Conservation (phyloP, 192 early-diverging fungal species). For the Linderina pennispora region DNA sequence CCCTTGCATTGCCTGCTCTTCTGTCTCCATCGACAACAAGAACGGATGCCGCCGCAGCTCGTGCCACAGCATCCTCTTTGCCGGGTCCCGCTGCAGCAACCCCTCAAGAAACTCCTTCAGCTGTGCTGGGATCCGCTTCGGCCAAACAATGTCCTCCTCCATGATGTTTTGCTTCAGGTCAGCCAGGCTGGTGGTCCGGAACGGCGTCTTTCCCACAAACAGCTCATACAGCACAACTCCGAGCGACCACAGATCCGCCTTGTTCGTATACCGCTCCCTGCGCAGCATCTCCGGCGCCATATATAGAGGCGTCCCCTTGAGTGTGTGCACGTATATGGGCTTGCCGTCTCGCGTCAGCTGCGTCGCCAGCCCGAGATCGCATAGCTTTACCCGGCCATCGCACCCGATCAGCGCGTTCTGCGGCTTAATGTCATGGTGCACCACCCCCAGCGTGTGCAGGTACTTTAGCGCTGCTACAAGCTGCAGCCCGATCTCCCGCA, state of each 20-base stretch:
- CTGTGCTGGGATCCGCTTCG: slow-evolving; percentile 37
- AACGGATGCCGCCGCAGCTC: slow-evolving; percentile 27
- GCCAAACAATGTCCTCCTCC: slow-evolving; percentile 47
- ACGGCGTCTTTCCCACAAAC: slow-evolving; percentile 45
- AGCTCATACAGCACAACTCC: slow-evolving; percentile 48
- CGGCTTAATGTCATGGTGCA: slow-evolving; percentile 67
- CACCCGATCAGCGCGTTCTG: slow-evolving; percentile 59
- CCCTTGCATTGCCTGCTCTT: slow-evolving; percentile 16
- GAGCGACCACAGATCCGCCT: slow-evolving; percentile 47
- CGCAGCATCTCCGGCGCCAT: slow-evolving; percentile 44
- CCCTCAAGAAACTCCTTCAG: slow-evolving; percentile 32
- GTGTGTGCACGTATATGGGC: slow-evolving; percentile 30
- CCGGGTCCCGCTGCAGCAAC: slow-evolving; percentile 32
- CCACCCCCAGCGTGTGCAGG: slow-evolving; percentile 59
- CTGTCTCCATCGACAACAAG: slow-evolving; percentile 19
- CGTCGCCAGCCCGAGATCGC: slow-evolving; percentile 48
- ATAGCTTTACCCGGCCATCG: slow-evolving; percentile 50
- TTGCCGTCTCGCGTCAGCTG: slow-evolving; percentile 41
- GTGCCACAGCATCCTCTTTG: slow-evolving; percentile 20
- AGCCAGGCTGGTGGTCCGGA: slow-evolving; percentile 35
- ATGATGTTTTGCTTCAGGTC: slow-evolving; percentile 44
- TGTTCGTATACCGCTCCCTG: slow-evolving; percentile 44
- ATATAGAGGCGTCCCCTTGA: slow-evolving; percentile 43
- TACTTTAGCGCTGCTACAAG: slow-evolving; percentile 56
- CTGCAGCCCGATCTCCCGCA: slow-evolving; percentile 42